phyloP scores from a whole-genome alignment of 78 protist species.

The Protostelium mycophagum region DNA sequence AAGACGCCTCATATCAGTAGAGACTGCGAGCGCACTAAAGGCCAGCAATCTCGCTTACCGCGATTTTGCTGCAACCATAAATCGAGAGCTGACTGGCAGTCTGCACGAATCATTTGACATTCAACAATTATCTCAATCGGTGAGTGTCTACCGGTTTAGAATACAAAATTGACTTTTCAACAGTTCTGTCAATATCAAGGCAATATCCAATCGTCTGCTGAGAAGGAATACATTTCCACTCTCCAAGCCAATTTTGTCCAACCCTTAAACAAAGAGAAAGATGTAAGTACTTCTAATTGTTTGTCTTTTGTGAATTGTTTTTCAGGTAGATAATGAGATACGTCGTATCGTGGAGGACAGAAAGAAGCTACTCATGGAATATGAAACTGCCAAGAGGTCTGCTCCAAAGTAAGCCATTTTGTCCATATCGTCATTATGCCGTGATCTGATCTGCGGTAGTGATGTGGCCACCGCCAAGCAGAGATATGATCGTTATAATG shows the following conservation, averaged over 20 bases:
- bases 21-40: background rate
- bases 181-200: slow-evolving; percentile 1
- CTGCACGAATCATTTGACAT: background rate
- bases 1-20: background rate
- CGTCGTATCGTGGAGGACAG: background rate
- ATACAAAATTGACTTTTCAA: background rate
- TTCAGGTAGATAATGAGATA: background rate
- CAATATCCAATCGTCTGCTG: background rate
- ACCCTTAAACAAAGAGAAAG: background rate
- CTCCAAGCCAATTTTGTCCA: background rate
- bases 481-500: background rate
- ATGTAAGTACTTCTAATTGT: too few species aligned
- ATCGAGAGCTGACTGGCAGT: background rate
- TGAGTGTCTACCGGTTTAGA: background rate
- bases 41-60: background rate
- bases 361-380: background rate
- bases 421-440: background rate
- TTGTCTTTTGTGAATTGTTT: background rate
- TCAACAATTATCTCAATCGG: background rate
- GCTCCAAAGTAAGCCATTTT: background rate
- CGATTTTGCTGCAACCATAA: background rate
- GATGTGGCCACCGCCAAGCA: background rate
- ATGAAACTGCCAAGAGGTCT: background rate
- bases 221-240: background rate
- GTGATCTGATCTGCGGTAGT: background rate